Evolutionary conservation across 257 asterid genomes (phyloP).

Genomic region (Solanum sparsipilum): DNA sequence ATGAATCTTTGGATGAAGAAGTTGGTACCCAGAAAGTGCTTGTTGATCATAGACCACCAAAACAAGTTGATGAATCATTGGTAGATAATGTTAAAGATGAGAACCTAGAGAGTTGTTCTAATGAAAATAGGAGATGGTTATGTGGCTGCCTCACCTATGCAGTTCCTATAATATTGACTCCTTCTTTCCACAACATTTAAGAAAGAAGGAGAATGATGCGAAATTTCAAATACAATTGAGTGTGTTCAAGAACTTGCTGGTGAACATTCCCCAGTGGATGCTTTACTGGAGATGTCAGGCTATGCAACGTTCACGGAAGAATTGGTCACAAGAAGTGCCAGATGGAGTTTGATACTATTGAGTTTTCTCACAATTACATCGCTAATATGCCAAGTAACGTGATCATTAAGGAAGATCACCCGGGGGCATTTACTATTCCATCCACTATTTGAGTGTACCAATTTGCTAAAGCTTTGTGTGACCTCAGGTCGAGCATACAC

Average conservation of each 20-base stretch:
- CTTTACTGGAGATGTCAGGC: not conserved
- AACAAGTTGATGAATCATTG: not conserved
- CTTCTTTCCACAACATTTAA: not conserved
- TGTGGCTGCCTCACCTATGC: not conserved
- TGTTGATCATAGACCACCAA: not conserved
- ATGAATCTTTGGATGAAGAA: not conserved
- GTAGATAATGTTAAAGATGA: not conserved
- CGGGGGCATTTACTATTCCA: not conserved
- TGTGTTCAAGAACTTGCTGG: not conserved
- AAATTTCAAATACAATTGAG: no score
- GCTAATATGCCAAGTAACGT: not conserved
- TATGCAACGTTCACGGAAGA: not conserved
- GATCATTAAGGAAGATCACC: not conserved
- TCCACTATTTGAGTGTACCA: not conserved
- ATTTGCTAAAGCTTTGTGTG: not conserved
- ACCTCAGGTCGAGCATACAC: not conserved
- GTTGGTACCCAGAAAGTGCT: not conserved
- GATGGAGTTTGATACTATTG: not conserved
- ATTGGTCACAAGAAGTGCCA: not conserved
- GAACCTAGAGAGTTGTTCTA: no score
- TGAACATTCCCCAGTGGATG: not conserved
- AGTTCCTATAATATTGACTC: not conserved
- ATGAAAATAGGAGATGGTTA: not conserved
- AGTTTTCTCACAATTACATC: not conserved
- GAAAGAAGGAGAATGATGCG: not conserved